Base-by-base conservation (phyloP, 768 basidiomycete genomes). In the Suillus lakei region DNA sequence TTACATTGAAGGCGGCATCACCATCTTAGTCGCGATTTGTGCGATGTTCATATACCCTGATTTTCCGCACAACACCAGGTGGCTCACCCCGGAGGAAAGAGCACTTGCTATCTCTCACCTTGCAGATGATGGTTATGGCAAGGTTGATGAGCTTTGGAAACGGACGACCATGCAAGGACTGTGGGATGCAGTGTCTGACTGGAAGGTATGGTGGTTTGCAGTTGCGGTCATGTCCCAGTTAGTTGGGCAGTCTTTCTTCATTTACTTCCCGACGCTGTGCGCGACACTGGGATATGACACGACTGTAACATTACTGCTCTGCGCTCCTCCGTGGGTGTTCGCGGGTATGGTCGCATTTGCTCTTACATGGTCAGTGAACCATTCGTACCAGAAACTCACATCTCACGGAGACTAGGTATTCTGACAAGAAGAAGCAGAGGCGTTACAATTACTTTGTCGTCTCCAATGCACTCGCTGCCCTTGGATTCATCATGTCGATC, bases 191-290 rank as follows among this genome's bases (percentile, higher is more conserved):
- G 34, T 92, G 60, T 81, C 80, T 30, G 92, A 95, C 72, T 88
- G 88, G 89, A 91, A 88, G 76, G 88, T 95, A 38, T 95, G 92
- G 89, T 91, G 85, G 85, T 80, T 96, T 58, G 83, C 90, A 18
- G 65, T 91, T 38, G 83, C 88, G 2, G 73, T 91, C 15, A 50
- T 50, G 23, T 26, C 16, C 23, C 48, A 50, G 48, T 3, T 26
- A 7, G 1, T 15, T 13, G 48, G 6, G 23, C 26, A 16, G 23
- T 26, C 46, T 48, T 23, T 48, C 23, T 6, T 5, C n/a, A 4
- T 0, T 48, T 48, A 48, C 46, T 48, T 48, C 46, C 46, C n/a
- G 12, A 48, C 23, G 46, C 46, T 48, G 46, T 48, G 46, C 12
- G 23, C 46, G n/a, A 48, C 46, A 48, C 12, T 48, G n/a, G 46